Base-by-base conservation (phyloP, 176 grass and related monocot species). In the Carex myosuroides region DNA sequence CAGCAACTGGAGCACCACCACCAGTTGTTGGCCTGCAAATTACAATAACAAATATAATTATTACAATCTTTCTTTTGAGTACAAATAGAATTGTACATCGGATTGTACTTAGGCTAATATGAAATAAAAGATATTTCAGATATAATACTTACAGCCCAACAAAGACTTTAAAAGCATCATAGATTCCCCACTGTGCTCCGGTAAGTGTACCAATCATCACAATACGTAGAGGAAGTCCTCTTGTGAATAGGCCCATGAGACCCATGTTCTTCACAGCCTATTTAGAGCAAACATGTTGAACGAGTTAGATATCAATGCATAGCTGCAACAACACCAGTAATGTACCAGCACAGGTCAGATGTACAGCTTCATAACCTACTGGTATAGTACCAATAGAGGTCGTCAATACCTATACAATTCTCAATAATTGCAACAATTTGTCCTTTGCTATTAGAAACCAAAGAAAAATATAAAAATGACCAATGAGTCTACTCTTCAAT, bases 151-250 rank as follows among this genome's bases (percentile, higher is more conserved):
- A 94, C 94, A 97, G 75, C 79, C 94, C 94, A 82, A 80, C 83
- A 86, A 92, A 88, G 33, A 97, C 94, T 90, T 97, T 94, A 85
- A 97, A 97, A 50, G 94, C 81, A 87, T 97, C 94, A 55, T 94
- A 97, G 73, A 97, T 97, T 11, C 91, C 88, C 91, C 94, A 97
- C 79, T 97, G 90, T 13, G 94, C 64, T 1, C 90, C 94, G 3
- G 94, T 97, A 53, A 97, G 84, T 3, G 94, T 94, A 41, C 94
- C 94, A 63, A 97, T 87, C 94, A 97, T 97, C 59, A 97, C 67
- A 75, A 94, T 94, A 55, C 91, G 94, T 80, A 97, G 88, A 7
- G 94, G 94, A 63, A 97, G 94, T 24, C 94, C 94, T 16, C 94
- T 88, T 2, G 94, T 97, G 84, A 91, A 94, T 6, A 97, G 88